These are phyloP conservation scores for Erodium maritimum DNA, from an alignment of 345 rosid genomes.

Conservation along the genomic window DNA sequence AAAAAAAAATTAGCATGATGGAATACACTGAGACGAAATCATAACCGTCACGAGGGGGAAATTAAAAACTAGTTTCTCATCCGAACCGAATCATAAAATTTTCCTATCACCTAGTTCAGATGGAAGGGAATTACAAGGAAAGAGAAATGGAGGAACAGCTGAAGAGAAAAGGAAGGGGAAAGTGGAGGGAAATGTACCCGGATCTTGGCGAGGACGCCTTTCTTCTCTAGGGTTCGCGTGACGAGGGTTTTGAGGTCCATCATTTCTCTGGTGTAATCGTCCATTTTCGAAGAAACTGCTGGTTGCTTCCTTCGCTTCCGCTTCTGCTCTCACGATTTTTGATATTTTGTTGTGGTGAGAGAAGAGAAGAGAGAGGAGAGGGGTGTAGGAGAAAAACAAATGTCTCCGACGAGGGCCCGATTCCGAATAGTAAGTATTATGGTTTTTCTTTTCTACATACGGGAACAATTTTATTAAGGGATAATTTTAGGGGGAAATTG, in stretches of 20 bases:
- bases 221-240: slow-evolving; percentile 93
- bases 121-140: too few relatives aligned
- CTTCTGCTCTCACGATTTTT: neutral
- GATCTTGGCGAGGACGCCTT: slow-evolving; percentile 96
- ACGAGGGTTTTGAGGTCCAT: slow-evolving; percentile 99
- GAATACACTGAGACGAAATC: neutral
- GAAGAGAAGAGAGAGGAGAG: too few relatives aligned
- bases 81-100: neutral
- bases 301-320: neutral
- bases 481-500: too few relatives aligned
- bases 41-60: neutral
- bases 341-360: neutral
- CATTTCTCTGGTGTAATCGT: slow-evolving; percentile 95
- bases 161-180: neutral
- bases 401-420: neutral
- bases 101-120: neutral
- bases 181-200: slow-evolving; percentile 50
- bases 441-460: too few relatives aligned
- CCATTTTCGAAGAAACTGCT: slow-evolving; percentile 38
- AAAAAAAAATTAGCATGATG: neutral
- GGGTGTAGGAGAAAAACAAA: neutral
- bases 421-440: neutral
- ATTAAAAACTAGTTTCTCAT: neutral
- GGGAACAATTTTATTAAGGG: too few relatives aligned
- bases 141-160: too few relatives aligned